phyloP scores from a whole-genome alignment of 345 rosid genomes.

The Eucalyptus regnans region DNA sequence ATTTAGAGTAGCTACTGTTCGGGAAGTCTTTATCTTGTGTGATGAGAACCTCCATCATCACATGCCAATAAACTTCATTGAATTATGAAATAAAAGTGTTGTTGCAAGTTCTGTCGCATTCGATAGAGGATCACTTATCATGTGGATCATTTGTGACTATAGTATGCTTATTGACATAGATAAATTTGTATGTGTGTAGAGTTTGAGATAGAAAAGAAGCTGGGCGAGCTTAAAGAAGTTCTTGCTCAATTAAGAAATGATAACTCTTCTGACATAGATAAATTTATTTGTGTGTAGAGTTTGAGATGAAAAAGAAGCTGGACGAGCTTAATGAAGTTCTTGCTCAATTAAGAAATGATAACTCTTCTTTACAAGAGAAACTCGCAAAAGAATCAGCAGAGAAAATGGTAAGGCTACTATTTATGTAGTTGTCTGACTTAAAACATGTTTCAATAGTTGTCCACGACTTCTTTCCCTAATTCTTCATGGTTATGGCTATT shows the following conservation, averaged over 20 bases:
- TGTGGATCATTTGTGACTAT: background rate
- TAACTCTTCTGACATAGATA: slow-evolving; percentile 7
- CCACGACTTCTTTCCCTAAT: background rate
- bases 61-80: background rate
- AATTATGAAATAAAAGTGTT: background rate
- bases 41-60: background rate
- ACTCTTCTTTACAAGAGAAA: slow-evolving; percentile 34
- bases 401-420: slow-evolving; percentile 40
- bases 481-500: slow-evolving; percentile 1
- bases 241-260: slow-evolving; percentile 35
- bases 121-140: background rate
- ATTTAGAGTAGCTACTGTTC: background rate
- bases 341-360: slow-evolving; percentile 31
- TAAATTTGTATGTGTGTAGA: slow-evolving; percentile 17
- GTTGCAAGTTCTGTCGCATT: background rate
- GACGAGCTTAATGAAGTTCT: slow-evolving; percentile 24
- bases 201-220: slow-evolving; percentile 43
- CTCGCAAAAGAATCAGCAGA: slow-evolving; percentile 49
- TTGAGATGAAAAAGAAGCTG: slow-evolving; percentile 48
- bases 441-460: background rate
- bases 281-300: slow-evolving; percentile 17
- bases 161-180: background rate
- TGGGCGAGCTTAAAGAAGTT: slow-evolving; percentile 23
- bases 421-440: background rate
- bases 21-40: background rate